phyloP scores from a whole-genome alignment of 1,139 yeast genomes.

The Kodamaea fungicola region DNA sequence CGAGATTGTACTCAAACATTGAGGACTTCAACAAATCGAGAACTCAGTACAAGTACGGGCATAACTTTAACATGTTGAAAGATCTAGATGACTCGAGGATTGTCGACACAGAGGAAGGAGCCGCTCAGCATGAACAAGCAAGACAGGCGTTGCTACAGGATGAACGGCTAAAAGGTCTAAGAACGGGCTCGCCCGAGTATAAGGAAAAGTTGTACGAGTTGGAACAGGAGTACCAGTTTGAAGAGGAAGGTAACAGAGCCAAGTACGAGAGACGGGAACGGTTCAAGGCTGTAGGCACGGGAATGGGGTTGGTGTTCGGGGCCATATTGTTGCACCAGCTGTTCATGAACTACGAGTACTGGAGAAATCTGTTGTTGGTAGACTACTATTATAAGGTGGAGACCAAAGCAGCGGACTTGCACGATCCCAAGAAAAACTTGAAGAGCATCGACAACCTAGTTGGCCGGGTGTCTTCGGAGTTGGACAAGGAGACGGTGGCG shows the following conservation, averaged over 20 bases:
- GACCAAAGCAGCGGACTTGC: constrained; percentile 23
- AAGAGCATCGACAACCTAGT: constrained; percentile 23
- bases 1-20: constrained; percentile 15
- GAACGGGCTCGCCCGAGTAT: constrained; percentile 37
- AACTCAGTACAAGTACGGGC: constrained; percentile 34
- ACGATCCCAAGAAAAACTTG: constrained; percentile 28
- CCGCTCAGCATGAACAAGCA: constrained; percentile 19
- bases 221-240: constrained; percentile 24
- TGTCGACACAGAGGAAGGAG: constrained; percentile 12
- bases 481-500: constrained; percentile 31
- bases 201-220: constrained; percentile 29
- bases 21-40: constrained; percentile 40
- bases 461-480: constrained; percentile 26
- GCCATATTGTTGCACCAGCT: constrained; percentile 38
- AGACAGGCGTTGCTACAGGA: constrained; percentile 22
- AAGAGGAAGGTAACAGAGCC: constrained; percentile 20
- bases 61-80: constrained; percentile 18
- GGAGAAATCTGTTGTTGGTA: constrained; percentile 25
- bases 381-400: constrained; percentile 30
- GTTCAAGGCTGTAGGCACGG: constrained; percentile 32
- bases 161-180: constrained; percentile 30
- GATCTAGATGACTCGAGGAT: constrained; percentile 14
- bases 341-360: constrained; percentile 39
- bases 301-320: constrained; percentile 29
- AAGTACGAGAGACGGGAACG: constrained; percentile 32